These are phyloP conservation scores for Cladorrhinum sp. DNA, from an alignment of 2,329 filamentous ascomycete species.

Conservation along the genomic window DNA sequence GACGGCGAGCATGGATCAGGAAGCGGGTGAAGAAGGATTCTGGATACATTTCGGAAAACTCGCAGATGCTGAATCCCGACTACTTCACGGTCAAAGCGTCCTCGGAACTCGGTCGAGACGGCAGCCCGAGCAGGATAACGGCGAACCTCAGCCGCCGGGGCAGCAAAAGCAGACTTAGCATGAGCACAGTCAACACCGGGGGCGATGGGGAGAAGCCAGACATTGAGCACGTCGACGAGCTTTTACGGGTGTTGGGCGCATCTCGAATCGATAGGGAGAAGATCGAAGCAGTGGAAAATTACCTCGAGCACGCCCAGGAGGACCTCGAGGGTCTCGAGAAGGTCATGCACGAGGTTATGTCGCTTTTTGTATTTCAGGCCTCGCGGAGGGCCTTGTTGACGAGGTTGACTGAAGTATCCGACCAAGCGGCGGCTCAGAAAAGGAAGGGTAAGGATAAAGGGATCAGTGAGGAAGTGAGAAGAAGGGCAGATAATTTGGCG, in stretches of 20 bases:
- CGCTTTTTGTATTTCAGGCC: slow-evolving; percentile 82
- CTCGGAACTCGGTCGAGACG: slow-evolving; percentile 35
- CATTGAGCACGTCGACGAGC: slow-evolving; percentile 61
- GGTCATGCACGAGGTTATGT: slow-evolving; percentile 82
- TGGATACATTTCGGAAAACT: slow-evolving; percentile 44
- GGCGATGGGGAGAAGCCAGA: slow-evolving; percentile 54
- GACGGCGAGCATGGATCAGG: slow-evolving; percentile 82
- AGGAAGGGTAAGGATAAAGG: slow-evolving; percentile 45
- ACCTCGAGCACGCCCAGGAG: slow-evolving; percentile 71
- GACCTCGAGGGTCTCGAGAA: slow-evolving; percentile 74
- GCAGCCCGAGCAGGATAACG: slow-evolving; percentile 41
- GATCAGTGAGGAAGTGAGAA: slow-evolving; percentile 43
- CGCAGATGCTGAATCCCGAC: slow-evolving; percentile 67
- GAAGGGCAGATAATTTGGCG: slow-evolving; percentile 64
- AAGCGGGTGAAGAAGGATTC: slow-evolving; percentile 65
- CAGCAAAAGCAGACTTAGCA: slow-evolving; percentile 36
- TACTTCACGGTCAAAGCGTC: slow-evolving; percentile 74
- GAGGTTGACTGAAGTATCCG: slow-evolving; percentile 63
- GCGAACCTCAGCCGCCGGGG: slow-evolving; percentile 29
- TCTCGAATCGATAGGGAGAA: slow-evolving; percentile 86
- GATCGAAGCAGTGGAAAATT: slow-evolving; percentile 76
- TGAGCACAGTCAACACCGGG: slow-evolving; percentile 28
- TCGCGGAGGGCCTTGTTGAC: slow-evolving; percentile 75
- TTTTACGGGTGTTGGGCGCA: slow-evolving; percentile 65
- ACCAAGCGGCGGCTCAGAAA: slow-evolving; percentile 50